A percentile compares a stretch with the other conserved stretches of the same genome.
Evolutionary conservation across 2,329 filamentous ascomycete genomes (phyloP).

Genomic region (Aspergillus texensis): DNA sequence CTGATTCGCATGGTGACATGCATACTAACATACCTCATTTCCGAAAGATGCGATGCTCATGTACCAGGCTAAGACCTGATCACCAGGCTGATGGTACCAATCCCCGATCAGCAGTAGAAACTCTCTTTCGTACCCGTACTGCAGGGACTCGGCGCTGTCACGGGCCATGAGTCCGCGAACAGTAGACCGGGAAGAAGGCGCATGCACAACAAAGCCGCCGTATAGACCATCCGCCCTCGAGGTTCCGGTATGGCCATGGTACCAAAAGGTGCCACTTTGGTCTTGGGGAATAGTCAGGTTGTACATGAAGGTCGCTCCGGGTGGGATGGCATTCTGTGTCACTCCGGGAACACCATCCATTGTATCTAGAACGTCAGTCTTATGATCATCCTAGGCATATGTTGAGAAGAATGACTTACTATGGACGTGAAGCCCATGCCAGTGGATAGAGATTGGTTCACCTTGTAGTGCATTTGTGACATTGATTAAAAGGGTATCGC

Average conservation of each 20-base stretch:
- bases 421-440: conserved; percentile 51
- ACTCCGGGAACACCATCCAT: conserved; percentile 73
- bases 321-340: conserved; percentile 67
- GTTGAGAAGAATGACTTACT: conserved; percentile 27
- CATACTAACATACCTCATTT: conserved; percentile 37
- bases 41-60: conserved; percentile 47
- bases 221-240: conserved; percentile 52
- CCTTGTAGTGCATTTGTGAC: conserved; percentile 46
- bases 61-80: conserved; percentile 49
- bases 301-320: conserved; percentile 55
- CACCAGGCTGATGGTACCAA: conserved; percentile 51
- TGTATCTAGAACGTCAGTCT: conserved; percentile 22
- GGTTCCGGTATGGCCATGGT: conserved; percentile 49
- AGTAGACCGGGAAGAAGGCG: conserved; percentile 31
- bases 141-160: conserved; percentile 6
- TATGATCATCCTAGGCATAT: neutral
- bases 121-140: conserved; percentile 42
- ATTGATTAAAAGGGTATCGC: conserved; percentile 48
- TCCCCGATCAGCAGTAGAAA: conserved; percentile 52
- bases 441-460: conserved; percentile 49
- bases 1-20: neutral
- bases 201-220: conserved; percentile 52
- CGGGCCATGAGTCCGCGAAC: conserved; percentile 21
- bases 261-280: conserved; percentile 54
- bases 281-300: conserved; percentile 41